These are phyloP conservation scores for bread wheat (Triticum aestivum) DNA, from an alignment of 176 grass and related monocot species.

Conservation along the genomic window DNA sequence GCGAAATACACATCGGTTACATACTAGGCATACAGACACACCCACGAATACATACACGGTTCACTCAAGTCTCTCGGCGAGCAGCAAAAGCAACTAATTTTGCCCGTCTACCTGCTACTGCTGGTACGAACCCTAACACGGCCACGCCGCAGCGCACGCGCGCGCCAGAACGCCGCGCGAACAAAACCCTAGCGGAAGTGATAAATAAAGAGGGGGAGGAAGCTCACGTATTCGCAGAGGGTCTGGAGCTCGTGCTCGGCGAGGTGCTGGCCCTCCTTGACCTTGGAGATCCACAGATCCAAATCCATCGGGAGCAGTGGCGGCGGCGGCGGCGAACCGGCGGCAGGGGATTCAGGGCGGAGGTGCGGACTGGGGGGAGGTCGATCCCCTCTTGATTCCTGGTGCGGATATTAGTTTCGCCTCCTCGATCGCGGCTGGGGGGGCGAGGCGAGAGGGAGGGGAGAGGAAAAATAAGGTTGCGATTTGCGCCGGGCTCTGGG, in stretches of 20 bases:
- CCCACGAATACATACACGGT: background rate
- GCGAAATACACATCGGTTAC: background rate
- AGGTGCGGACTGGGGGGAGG: background rate
- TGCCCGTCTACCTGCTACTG: background rate
- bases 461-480: background rate
- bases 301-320: conserved; percentile 65
- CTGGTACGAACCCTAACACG: conserved; percentile 10
- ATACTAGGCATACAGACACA: background rate
- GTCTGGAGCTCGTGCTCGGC: conserved; percentile 97
- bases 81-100: conserved; percentile 4
- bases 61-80: background rate
- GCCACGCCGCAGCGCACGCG: background rate
- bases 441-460: background rate
- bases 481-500: conserved; percentile 30
- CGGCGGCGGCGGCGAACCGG: background rate
- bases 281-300: conserved; percentile 99
- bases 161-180: background rate
- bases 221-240: conserved; percentile 96
- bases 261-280: conserved; percentile 98
- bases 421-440: conserved; percentile 33
- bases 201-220: background rate
- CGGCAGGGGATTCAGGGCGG: background rate
- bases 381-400: conserved; percentile 22
- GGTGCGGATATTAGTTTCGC: conserved; percentile 24
- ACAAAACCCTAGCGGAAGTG: conserved; percentile 45